Evolutionary conservation across 2,329 filamentous ascomycete species (phyloP), one percentile per base, ranked within the genome.

Genomic region (Niveomyces coronatus): DNA sequence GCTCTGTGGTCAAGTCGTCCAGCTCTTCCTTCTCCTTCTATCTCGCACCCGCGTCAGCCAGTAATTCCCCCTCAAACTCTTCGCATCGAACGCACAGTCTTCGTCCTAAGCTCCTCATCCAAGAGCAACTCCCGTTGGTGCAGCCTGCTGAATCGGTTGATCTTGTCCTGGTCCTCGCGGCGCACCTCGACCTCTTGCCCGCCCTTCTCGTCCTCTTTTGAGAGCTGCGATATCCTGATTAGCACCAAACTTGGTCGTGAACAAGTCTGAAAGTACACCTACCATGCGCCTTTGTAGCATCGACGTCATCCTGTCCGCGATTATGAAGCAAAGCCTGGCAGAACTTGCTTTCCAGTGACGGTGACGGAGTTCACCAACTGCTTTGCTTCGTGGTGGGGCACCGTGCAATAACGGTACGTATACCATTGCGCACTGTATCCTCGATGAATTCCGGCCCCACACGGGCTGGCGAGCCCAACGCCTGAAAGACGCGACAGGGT

Each of bases 11-110:
- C 39, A 98, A 74, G 60, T 98, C 91, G 57, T 96, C 88, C 4
- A 96, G 75, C 55, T 96, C 91, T 62, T 98, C 91, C 65, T 95
- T 96, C 61, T 96, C 89, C 68, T 96, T 96, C 89, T 96, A 38
- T 32, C 24, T 40, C 23, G 23, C 27, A 19, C 33, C 26, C 40
- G 37, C 28, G 40, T 32, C 38, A 44, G 53, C 53, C 38, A 52
- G 54, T 45, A 35, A 10, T 38, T 29, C n/a, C 23, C 31, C 4
- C 9, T 9, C 11, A 5, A 22, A 16, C 4, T 11, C n/a, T 10
- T 4, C 17, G 3, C 19, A 15, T 3, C 7, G 1, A 3, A 1
- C 76, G 44, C 58, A 88, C 89, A 58, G 78, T 78, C 59, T 94
- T 95, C 5, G 63, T 59, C 55, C 82, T 82, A 47, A 96, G 64